phyloP scores from a whole-genome alignment of 108 stramenopile genomes.

The Hondaea fermentalgiana region DNA sequence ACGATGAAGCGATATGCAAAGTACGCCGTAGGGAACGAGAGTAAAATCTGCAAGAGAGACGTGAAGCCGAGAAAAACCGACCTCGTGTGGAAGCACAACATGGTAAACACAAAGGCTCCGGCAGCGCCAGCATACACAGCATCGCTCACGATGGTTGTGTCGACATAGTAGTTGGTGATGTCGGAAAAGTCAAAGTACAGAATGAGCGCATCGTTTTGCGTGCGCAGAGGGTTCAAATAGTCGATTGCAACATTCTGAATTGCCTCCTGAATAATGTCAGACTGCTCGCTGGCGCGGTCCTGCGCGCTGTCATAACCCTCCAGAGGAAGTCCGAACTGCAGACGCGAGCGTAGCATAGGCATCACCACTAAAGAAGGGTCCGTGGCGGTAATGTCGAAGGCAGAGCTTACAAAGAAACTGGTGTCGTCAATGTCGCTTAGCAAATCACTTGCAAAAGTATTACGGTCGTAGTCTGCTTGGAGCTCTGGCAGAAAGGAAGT shows the following conservation, averaged over 20 bases:
- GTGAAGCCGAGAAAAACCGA: neutral
- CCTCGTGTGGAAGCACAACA: neutral
- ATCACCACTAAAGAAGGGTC: neutral
- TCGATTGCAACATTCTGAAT: neutral
- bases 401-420: neutral
- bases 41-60: slow-evolving; percentile 22
- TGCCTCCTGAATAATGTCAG: neutral
- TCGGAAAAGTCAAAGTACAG: neutral
- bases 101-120: neutral
- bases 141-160: neutral
- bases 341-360: neutral
- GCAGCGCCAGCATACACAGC: neutral
- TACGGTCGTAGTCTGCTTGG: neutral
- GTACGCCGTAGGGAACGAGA: slow-evolving; percentile 2
- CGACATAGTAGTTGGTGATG: neutral
- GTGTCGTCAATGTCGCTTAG: neutral
- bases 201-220: neutral
- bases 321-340: neutral
- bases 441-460: neutral
- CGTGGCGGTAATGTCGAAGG: neutral
- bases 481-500: neutral
- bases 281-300: neutral
- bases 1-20: slow-evolving; percentile 23
- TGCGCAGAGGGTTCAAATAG: neutral
- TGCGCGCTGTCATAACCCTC: neutral